Evolutionary conservation across 768 basidiomycete species (phyloP).

Genomic region (Mrakia blollopis): DNA sequence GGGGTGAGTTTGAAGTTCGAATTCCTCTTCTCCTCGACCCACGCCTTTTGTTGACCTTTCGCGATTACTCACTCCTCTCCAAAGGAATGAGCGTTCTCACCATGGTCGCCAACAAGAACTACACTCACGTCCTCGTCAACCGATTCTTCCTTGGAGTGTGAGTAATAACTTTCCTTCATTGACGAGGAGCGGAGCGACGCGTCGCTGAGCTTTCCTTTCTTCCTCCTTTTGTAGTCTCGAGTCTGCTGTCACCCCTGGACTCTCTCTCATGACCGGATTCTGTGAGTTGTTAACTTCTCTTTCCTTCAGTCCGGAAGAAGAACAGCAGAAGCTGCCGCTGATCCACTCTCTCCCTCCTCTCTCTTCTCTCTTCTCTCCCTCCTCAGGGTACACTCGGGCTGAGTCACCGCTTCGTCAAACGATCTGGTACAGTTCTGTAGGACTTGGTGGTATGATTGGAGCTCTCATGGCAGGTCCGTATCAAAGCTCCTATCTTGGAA

Average conservation of each 20-base stretch:
- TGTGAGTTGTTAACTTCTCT: background rate
- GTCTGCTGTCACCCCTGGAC: slow-evolving; percentile 43
- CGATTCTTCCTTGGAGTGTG: slow-evolving; percentile 37
- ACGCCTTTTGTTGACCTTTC: too few relatives aligned
- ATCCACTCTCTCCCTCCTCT: background rate
- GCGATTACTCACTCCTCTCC: too few relatives aligned
- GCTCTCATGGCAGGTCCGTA: slow-evolving; percentile 40
- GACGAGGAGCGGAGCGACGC: too few relatives aligned
- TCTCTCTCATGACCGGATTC: slow-evolving; percentile 45
- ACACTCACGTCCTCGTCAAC: slow-evolving; percentile 41
- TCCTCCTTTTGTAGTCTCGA: slow-evolving; percentile 33
- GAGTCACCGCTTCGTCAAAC: slow-evolving; percentile 39
- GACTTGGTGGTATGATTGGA: slow-evolving; percentile 46
- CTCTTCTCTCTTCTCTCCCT: background rate
- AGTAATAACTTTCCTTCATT: too few relatives aligned
- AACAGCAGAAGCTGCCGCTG: background rate
- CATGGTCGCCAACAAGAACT: slow-evolving; percentile 41
- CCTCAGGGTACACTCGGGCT: background rate
- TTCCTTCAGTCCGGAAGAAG: too few relatives aligned
- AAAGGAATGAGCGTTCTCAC: slow-evolving; percentile 39
- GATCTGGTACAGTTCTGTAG: slow-evolving; percentile 42
- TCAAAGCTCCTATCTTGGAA: too few relatives aligned
- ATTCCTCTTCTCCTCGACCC: too few relatives aligned
- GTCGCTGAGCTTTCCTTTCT: background rate
- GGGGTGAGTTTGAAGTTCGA: slow-evolving; percentile 34